Percentiles rank a stretch among this genome's conserved stretches.
Conservation (phyloP, 306 rosid genomes). For the Sindora glabra region DNA sequence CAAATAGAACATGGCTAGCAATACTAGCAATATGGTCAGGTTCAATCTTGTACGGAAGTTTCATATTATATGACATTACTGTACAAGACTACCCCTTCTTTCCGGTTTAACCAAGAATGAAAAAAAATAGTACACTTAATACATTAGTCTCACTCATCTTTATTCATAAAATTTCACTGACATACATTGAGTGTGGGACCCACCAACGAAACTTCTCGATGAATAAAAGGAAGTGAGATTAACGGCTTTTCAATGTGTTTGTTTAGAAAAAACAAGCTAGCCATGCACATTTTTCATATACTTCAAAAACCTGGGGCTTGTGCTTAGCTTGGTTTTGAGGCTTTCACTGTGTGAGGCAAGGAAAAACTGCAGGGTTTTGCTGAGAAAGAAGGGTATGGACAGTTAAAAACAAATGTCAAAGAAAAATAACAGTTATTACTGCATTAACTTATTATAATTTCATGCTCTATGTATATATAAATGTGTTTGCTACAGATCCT, state of each 20-base stretch:
- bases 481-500: background rate
- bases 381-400: conserved; percentile 50
- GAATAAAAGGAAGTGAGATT: background rate
- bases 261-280: background rate
- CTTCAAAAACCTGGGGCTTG: conserved; percentile 24
- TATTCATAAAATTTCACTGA: too few species aligned
- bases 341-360: background rate
- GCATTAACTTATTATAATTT: background rate
- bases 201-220: too few species aligned
- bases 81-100: conserved; percentile 64
- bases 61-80: conserved; percentile 50
- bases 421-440: background rate
- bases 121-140: too few species aligned
- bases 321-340: conserved; percentile 19
- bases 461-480: background rate
- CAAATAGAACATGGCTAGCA: conserved; percentile 53
- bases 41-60: conserved; percentile 75
- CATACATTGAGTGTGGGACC: too few species aligned
- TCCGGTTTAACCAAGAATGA: conserved; percentile 15
- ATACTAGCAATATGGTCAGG: conserved; percentile 65
- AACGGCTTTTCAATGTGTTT: background rate
- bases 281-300: conserved; percentile 5
- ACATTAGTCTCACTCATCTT: too few species aligned
- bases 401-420: conserved; percentile 7
- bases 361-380: conserved; percentile 21